Evolutionary conservation across 106 monocot species (phyloP).

Genomic region (Platanthera zijinensis): DNA sequence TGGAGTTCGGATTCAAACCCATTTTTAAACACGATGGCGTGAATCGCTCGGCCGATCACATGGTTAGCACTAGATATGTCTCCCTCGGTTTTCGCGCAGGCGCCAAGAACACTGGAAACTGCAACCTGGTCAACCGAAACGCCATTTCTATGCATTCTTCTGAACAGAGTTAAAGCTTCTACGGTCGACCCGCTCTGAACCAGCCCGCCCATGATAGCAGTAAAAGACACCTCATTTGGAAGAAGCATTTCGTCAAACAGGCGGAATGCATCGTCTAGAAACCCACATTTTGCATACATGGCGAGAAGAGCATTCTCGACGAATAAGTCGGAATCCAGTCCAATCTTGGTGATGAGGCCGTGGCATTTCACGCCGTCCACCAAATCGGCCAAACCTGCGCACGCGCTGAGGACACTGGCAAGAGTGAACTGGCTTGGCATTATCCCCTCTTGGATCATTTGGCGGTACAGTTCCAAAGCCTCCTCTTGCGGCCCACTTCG

Average conservation of each 20-base stretch:
- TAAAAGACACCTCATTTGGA: conserved; percentile 85
- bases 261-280: conserved; percentile 34
- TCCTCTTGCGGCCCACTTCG: conserved; percentile 21
- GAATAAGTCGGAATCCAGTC: conserved; percentile 41
- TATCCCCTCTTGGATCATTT: conserved; percentile 49
- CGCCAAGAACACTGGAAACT: conserved; percentile 64
- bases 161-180: conserved; percentile 62
- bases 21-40: conserved; percentile 33
- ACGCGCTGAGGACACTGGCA: conserved; percentile 67
- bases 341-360: conserved; percentile 51
- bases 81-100: conserved; percentile 37
- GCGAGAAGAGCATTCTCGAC: conserved; percentile 75
- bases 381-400: conserved; percentile 31
- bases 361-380: conserved; percentile 49
- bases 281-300: conserved; percentile 66
- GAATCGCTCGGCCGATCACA: conserved; percentile 27
- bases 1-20: conserved; percentile 63
- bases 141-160: conserved; percentile 47
- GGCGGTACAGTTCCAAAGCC: conserved; percentile 43
- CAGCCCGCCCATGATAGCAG: conserved; percentile 82
- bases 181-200: conserved; percentile 31
- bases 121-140: conserved; percentile 51
- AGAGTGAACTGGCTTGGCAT: conserved; percentile 67
- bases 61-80: neutral
- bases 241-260: conserved; percentile 46